Evolutionary conservation across 305 asterid species (phyloP).

Genomic region (Fraxinus velutina): DNA sequence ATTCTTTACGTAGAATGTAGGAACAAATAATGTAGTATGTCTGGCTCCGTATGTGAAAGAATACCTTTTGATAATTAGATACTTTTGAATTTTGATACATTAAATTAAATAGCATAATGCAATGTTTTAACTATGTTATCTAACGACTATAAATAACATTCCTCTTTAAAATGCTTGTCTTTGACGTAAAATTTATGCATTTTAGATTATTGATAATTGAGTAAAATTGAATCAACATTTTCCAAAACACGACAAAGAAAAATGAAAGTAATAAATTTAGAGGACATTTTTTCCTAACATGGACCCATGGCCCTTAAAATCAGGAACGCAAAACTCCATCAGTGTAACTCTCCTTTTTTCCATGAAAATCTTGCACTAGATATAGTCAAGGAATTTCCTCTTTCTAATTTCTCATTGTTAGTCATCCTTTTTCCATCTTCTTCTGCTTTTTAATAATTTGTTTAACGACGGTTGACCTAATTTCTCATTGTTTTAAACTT

Average conservation of each 20-base stretch:
- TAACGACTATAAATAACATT: too few species aligned
- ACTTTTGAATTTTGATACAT: neutral
- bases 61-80: neutral
- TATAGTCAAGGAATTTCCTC: neutral
- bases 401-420: neutral
- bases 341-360: neutral
- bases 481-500: neutral
- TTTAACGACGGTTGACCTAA: slow-evolving; percentile 48
- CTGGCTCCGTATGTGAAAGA: neutral
- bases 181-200: neutral
- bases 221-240: neutral
- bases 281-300: neutral
- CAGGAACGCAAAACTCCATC: neutral
- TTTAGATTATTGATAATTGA: neutral
- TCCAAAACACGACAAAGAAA: neutral
- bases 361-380: neutral
- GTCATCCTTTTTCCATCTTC: neutral
- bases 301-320: neutral
- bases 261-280: neutral
- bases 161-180: neutral
- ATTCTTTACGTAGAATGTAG: neutral
- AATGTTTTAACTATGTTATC: neutral
- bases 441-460: slow-evolving; percentile 10
- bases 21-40: neutral
- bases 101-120: neutral